These are phyloP conservation scores for Sporothrix curviconia DNA, from an alignment of 2,329 filamentous ascomycete genomes.

Conservation along the genomic window DNA sequence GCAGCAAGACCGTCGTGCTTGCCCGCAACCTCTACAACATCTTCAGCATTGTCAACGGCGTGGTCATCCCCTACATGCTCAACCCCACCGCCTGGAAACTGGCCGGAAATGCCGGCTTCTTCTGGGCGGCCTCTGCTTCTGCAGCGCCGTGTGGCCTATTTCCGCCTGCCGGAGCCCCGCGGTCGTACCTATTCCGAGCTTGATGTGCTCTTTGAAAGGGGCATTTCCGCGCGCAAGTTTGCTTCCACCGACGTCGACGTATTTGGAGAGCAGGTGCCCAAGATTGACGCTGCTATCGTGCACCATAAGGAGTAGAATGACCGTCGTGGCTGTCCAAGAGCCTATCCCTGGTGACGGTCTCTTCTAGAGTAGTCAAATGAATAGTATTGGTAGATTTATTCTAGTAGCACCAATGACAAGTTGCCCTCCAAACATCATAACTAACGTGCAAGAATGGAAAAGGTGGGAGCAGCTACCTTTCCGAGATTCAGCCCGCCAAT, in stretches of 20 bases:
- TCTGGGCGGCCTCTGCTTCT: constrained; percentile 39
- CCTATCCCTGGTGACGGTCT: no score
- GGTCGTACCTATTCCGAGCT: constrained; percentile 49
- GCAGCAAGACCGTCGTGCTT: constrained; percentile 40
- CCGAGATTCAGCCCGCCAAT: no score
- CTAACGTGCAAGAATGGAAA: no score
- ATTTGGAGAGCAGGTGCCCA: not conserved
- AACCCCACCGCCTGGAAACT: constrained; percentile 40
- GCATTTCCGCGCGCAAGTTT: constrained; percentile 32
- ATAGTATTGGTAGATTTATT: no score
- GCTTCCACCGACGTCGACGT: not conserved
- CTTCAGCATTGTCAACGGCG: constrained; percentile 39
- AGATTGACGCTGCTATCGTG: not conserved
- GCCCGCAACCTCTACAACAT: constrained; percentile 43
- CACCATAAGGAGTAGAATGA: not conserved
- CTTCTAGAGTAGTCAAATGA: no score
- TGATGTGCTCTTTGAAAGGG: constrained; percentile 46
- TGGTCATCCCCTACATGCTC: constrained; percentile 42
- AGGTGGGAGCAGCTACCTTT: no score
- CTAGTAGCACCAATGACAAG: no score
- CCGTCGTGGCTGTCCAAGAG: no score
- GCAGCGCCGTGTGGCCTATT: constrained; percentile 44
- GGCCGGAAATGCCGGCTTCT: constrained; percentile 42
- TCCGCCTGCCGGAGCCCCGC: constrained; percentile 48
- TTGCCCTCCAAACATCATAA: no score